phyloP scores from a whole-genome alignment of 2,329 filamentous ascomycete genomes.

The Emmonsia crescens region DNA sequence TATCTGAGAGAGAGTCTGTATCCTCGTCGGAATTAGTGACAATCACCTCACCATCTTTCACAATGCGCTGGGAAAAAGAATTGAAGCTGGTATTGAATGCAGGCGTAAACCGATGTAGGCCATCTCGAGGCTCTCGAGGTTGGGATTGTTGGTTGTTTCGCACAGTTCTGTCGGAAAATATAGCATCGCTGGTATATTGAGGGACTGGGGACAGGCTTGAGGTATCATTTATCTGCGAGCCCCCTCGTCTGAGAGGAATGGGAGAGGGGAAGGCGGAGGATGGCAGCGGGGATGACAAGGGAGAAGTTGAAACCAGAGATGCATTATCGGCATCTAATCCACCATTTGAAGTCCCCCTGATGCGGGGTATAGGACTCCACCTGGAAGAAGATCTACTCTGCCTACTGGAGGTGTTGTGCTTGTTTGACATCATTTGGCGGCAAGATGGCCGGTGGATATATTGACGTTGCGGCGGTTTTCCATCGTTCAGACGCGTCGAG shows the following conservation, averaged over 20 bases:
- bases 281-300: neutral
- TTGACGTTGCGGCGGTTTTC: neutral
- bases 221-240: neutral
- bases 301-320: neutral
- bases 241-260: neutral
- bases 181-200: neutral
- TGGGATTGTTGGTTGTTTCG: neutral
- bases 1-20: conserved; percentile 45
- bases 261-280: neutral
- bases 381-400: neutral
- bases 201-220: neutral
- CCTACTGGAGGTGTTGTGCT: neutral
- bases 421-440: neutral
- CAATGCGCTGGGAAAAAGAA: conserved; percentile 11
- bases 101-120: neutral
- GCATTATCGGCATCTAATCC: neutral
- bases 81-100: conserved; percentile 7
- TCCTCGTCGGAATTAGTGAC: conserved; percentile 63
- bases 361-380: neutral
- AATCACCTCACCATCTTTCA: conserved; percentile 44
- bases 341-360: neutral
- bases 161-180: neutral
- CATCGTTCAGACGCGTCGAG: neutral
- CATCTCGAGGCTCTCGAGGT: neutral
- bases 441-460: neutral